Evolutionary conservation across 2,329 filamentous ascomycete genomes (phyloP).

Genomic region (Verruconis gallopava): DNA sequence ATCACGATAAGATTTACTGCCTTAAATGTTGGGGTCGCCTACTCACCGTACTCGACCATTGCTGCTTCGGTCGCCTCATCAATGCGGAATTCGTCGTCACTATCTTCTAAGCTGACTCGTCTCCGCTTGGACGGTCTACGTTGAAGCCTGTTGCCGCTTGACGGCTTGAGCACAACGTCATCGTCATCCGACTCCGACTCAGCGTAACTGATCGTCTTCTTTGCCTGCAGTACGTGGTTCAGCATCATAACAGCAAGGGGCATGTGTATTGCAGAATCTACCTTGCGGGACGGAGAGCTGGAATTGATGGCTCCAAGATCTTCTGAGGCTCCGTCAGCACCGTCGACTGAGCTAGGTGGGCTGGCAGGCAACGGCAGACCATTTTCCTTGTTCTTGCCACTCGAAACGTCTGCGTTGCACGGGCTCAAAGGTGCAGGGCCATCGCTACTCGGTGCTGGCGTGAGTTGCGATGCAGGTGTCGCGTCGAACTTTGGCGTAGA

Average conservation of each 20-base stretch:
- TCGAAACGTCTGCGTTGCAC: slow-evolving; percentile 40
- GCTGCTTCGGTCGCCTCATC: slow-evolving; percentile 44
- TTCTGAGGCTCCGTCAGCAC: slow-evolving; percentile 21
- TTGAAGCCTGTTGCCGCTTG: slow-evolving; percentile 31
- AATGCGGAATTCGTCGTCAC: slow-evolving; percentile 54
- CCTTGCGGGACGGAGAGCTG: slow-evolving; percentile 9
- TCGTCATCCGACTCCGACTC: slow-evolving; percentile 66
- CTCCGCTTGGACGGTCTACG: slow-evolving; percentile 42
- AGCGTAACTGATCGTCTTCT: slow-evolving; percentile 63
- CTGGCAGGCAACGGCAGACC: slow-evolving; percentile 32
- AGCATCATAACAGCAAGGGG: neutral
- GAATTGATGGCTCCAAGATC: neutral
- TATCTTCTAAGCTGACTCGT: slow-evolving; percentile 49
- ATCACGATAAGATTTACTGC: slow-evolving; percentile 14
- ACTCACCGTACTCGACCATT: slow-evolving; percentile 46
- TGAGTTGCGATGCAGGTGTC: slow-evolving; percentile 42
- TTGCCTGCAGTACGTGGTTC: slow-evolving; percentile 30
- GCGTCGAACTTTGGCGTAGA: slow-evolving; percentile 23
- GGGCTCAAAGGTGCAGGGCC: slow-evolving; percentile 53
- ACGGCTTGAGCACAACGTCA: slow-evolving; percentile 53
- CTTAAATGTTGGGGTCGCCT: slow-evolving; percentile 24
- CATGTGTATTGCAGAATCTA: neutral
- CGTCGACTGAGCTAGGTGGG: slow-evolving; percentile 19
- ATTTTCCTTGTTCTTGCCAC: slow-evolving; percentile 40
- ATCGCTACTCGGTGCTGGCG: slow-evolving; percentile 74